phyloP scores from a whole-genome alignment of 164 flowering plant genomes.

The Annona squamosa region DNA sequence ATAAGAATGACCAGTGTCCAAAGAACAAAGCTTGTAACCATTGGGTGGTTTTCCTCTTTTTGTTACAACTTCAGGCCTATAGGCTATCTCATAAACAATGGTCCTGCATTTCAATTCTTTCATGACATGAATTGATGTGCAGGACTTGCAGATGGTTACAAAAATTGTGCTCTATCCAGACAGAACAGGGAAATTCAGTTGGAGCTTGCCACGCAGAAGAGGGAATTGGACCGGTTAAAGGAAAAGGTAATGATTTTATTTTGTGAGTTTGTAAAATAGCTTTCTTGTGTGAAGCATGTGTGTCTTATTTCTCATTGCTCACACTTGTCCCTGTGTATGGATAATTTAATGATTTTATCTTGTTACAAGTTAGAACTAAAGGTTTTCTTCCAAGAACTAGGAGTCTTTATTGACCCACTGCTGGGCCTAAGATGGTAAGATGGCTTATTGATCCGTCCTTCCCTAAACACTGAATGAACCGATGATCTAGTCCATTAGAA shows the following conservation, averaged over 20 bases:
- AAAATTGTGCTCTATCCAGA: constrained; percentile 17
- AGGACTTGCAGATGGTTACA: constrained; percentile 28
- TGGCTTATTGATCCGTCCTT: no score
- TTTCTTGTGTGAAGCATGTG: background rate
- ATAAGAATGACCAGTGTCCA: no score
- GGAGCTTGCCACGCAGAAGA: constrained; percentile 47
- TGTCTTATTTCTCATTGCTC: background rate
- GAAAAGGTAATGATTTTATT: constrained; percentile 43
- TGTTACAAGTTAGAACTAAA: no score
- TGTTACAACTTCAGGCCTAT: background rate
- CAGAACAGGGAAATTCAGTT: constrained; percentile 42
- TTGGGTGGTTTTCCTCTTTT: background rate
- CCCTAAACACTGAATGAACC: no score
- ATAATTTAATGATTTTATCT: no score
- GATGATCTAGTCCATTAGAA: no score
- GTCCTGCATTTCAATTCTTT: background rate
- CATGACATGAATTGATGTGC: constrained; percentile 4
- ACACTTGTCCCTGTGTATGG: background rate
- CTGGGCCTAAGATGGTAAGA: no score
- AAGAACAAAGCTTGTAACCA: no score
- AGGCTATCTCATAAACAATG: background rate
- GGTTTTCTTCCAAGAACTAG: no score
- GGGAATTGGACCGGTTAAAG: constrained; percentile 41
- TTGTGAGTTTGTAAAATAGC: background rate
- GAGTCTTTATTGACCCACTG: no score